Conservation (phyloP, 2,329 filamentous ascomycete species). For the Diplodia corticola region DNA sequence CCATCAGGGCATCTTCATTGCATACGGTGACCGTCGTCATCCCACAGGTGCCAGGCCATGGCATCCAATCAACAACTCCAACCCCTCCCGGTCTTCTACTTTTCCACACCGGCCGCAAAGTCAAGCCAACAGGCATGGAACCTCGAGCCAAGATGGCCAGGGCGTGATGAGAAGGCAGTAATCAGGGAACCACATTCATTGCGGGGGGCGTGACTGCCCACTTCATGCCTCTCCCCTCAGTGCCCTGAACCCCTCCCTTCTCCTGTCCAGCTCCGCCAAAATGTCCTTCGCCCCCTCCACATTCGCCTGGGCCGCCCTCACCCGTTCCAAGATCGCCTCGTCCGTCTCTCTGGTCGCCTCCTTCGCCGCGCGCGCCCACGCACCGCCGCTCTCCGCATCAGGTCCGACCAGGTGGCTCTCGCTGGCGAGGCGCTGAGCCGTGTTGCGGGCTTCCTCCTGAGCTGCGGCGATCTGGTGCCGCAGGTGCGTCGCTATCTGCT, state of each 20-base stretch:
- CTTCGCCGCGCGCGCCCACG: conserved; percentile 25
- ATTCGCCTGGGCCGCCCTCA: neutral
- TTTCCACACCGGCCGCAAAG: neutral
- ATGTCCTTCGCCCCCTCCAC: conserved; percentile 17
- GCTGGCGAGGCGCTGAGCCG: conserved; percentile 37
- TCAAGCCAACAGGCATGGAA: neutral
- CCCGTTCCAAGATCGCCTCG: neutral
- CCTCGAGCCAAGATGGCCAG: neutral
- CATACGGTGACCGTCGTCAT: neutral
- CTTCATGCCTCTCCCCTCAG: conserved; percentile 5
- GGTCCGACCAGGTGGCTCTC: conserved; percentile 42
- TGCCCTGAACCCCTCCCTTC: neutral
- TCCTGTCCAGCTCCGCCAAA: conserved; percentile 9
- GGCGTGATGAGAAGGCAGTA: neutral
- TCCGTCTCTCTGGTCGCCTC: conserved; percentile 4
- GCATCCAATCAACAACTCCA: neutral
- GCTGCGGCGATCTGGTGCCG: conserved; percentile 34
- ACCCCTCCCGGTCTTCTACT: neutral
- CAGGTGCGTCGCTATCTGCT: conserved; percentile 36
- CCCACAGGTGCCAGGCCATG: neutral
- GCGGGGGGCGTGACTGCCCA: neutral
- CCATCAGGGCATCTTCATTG: neutral
- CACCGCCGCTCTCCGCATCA: conserved; percentile 24
- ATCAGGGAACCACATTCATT: neutral
- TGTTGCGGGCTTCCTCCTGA: conserved; percentile 34